Evolutionary conservation across 2,329 filamentous ascomycete species (phyloP), one percentile per base, ranked within the genome.

Genomic region (Fusarium lyarnte): DNA sequence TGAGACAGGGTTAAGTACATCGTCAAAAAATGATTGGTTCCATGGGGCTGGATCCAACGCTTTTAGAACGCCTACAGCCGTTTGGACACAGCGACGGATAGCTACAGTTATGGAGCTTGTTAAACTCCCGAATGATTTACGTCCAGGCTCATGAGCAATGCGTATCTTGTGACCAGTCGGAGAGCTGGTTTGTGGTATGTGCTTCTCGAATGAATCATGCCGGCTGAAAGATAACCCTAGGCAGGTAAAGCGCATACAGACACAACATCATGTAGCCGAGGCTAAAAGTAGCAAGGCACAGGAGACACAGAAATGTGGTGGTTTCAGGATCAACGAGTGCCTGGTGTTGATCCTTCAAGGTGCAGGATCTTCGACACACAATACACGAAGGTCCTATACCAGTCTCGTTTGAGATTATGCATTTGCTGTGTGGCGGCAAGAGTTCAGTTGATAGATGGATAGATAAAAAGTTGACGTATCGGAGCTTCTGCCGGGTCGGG

Each of bases 401-500:
- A 52, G 38, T 62, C 39, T 33, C 36, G 27, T 66, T 54, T 13
- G 31, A 33, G 21, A 41, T 27, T 25, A 35, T 51, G 47, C 47
- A 51, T 51, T 51, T 51, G n/a, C 47, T 35, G 12, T 35, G 31
- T 51, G 47, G 31, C 47, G 17, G 47, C 31, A 25, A 21, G 47
- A 45, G 39, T 51, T 49, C 46, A 41, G 36, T 51, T 31, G 21
- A 29, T 35, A 57, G 23, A 29, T 62, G 41, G 10, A 36, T 11
- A 21, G 25, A 23, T 45, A 29, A 12, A 21, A 25, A 41, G 58
- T 38, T 51, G 51, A 53, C 43, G 78, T 82, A 78, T 82, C 58
- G 79, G 78, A 80, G 75, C 66, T 76, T 76, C 76, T 73, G 70
- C 77, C 73, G 65, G 61, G 42, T 72, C 75, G 70, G 58, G 62